Percentiles rank a stretch among this genome's conserved stretches.
Conservation (phyloP, 345 rosid genomes). For the Stellera chamaejasme region DNA sequence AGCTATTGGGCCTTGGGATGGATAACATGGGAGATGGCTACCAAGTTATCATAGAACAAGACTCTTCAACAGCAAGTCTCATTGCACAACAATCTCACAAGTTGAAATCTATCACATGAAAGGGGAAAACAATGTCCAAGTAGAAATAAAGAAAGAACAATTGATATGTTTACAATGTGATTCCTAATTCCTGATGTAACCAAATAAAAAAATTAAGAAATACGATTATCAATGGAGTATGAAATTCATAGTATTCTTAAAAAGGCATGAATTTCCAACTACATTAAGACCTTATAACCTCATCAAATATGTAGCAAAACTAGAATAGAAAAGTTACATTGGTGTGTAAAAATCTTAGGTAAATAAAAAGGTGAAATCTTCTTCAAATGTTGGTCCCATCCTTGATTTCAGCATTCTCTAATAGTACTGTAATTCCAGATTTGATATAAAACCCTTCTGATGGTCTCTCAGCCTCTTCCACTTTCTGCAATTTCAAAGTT, state of each 20-base stretch:
- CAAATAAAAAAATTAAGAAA: too few species aligned
- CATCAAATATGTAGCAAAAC: too few species aligned
- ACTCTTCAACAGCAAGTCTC: conserved; percentile 47
- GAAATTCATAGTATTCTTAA: too few species aligned
- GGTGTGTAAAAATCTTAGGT: too few species aligned
- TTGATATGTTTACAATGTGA: not conserved
- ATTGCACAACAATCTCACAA: conserved; percentile 47
- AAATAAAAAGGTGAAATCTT: not conserved
- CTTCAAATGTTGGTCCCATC: conserved; percentile 61
- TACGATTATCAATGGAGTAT: too few species aligned
- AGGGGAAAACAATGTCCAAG: not conserved
- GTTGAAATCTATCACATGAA: conserved; percentile 19
- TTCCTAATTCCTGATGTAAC: too few species aligned
- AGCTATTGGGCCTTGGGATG: conserved; percentile 41
- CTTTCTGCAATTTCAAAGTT: conserved; percentile 33
- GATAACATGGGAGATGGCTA: conserved; percentile 46
- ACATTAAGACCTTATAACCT: too few species aligned
- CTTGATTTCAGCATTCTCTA: conserved; percentile 45
- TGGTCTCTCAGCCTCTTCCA: conserved; percentile 75
- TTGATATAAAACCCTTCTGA: conserved; percentile 75
- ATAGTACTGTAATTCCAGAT: conserved; percentile 70
- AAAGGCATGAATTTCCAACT: too few species aligned
- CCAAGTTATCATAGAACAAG: conserved; percentile 42
- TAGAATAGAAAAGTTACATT: too few species aligned
- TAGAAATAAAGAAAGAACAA: not conserved